Conservation (phyloP, 768 basidiomycete genomes). For the Lentinula aciculospora region DNA sequence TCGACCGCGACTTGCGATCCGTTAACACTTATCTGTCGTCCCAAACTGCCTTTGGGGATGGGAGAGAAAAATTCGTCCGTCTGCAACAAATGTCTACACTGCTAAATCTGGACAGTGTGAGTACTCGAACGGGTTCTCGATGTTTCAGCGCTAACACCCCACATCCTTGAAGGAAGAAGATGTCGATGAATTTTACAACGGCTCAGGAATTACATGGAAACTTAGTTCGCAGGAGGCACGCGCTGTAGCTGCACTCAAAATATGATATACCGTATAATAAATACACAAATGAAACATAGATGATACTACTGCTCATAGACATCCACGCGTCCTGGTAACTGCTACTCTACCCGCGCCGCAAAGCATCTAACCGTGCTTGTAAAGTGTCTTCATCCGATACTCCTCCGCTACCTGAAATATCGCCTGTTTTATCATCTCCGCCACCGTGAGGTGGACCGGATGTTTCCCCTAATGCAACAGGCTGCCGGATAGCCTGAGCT, state of each 20-base stretch:
- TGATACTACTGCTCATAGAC: too few species aligned
- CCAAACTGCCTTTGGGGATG: conserved; percentile 86
- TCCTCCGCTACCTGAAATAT: conserved; percentile 20
- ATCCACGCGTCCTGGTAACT: too few species aligned
- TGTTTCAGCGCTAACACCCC: conserved; percentile 13
- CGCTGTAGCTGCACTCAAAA: conserved; percentile 55
- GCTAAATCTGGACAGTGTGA: conserved; percentile 78
- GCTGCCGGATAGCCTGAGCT: conserved; percentile 60
- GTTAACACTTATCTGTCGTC: conserved; percentile 79
- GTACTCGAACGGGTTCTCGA: conserved; percentile 13
- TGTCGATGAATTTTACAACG: conserved; percentile 90
- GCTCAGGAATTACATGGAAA: conserved; percentile 89
- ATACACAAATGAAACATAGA: background rate
- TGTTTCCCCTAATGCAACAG: conserved; percentile 80
- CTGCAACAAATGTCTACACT: conserved; percentile 92
- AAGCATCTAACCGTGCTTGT: conserved; percentile 88
- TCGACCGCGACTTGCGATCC: conserved; percentile 87
- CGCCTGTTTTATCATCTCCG: conserved; percentile 20
- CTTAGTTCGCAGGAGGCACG: conserved; percentile 74
- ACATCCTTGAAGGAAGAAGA: conserved; percentile 88
- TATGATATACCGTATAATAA: background rate
- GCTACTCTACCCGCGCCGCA: conserved; percentile 66
- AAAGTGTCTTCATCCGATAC: conserved; percentile 85
- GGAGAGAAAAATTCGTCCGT: conserved; percentile 86
- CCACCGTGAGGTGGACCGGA: conserved; percentile 11